Evolutionary conservation across 1,284 basidiomycete genomes (phyloP).

Genomic region (Apiotrichum domesticum): DNA sequence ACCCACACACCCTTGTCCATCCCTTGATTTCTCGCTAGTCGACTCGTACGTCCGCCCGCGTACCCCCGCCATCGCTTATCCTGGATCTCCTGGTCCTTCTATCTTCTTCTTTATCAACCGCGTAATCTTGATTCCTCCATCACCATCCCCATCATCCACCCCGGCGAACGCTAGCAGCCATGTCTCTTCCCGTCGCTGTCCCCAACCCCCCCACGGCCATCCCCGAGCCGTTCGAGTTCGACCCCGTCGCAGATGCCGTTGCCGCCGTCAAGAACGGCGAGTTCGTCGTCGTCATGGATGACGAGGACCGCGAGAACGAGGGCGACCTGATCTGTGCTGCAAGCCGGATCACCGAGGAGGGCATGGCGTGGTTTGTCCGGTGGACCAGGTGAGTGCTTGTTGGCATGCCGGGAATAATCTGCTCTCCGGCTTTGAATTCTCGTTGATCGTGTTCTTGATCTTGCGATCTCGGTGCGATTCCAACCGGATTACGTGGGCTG

Average conservation of each 20-base stretch:
- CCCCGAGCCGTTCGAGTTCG: slow-evolving; percentile 51
- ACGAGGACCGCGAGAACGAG: slow-evolving; percentile 88
- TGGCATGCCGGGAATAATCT: background rate
- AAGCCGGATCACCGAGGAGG: slow-evolving; percentile 74
- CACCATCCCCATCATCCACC: background rate
- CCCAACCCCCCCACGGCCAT: slow-evolving; percentile 23
- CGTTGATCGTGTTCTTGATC: too few species aligned
- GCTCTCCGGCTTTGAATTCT: too few species aligned
- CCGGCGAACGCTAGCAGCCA: slow-evolving; percentile 8
- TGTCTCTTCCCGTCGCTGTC: slow-evolving; percentile 32
- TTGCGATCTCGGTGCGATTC: too few species aligned
- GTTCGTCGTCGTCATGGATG: slow-evolving; percentile 93
- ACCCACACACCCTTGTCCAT: background rate
- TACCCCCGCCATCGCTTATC: background rate
- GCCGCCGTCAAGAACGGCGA: slow-evolving; percentile 73
- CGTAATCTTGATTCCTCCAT: background rate
- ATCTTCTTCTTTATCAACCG: too few species aligned
- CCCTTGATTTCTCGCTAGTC: background rate
- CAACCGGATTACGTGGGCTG: too few species aligned
- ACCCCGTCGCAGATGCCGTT: slow-evolving; percentile 72
- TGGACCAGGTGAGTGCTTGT: slow-evolving; percentile 69
- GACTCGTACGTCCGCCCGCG: background rate
- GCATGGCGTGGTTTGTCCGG: slow-evolving; percentile 99
- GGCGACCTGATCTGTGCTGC: slow-evolving; percentile 87
- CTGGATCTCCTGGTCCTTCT: too few species aligned